Evolutionary conservation across 345 rosid species (phyloP).

Genomic region (Atalantia buxifolia): DNA sequence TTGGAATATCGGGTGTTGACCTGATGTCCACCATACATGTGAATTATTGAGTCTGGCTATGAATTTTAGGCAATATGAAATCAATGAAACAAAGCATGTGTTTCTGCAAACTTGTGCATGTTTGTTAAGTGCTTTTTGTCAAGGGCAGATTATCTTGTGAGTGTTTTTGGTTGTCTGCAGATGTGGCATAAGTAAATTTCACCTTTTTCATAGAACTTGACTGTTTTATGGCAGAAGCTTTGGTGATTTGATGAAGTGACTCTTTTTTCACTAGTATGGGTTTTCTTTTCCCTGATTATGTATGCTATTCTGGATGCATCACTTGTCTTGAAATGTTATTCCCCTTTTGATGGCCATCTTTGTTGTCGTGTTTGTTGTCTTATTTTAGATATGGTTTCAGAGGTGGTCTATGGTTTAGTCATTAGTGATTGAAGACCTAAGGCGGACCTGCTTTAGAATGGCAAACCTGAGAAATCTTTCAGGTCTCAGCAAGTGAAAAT

Average conservation of each 20-base stretch:
- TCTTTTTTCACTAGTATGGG: background rate
- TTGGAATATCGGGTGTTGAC: background rate
- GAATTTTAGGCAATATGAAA: background rate
- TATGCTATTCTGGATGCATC: background rate
- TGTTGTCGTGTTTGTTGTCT: background rate
- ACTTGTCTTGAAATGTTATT: background rate
- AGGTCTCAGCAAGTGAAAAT: background rate
- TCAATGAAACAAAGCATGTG: background rate
- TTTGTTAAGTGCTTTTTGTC: background rate
- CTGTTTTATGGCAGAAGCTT: background rate
- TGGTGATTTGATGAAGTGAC: background rate
- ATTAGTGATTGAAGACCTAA: background rate
- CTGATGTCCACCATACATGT: no score
- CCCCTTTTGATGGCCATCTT: background rate
- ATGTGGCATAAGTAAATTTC: background rate
- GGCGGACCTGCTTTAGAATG: background rate
- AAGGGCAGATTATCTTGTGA: background rate
- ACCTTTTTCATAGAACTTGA: background rate
- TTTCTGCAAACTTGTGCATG: background rate
- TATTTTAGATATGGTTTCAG: background rate
- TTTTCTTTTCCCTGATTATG: no score
- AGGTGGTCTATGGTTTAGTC: background rate
- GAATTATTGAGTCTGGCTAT: background rate
- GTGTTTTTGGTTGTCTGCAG: background rate
- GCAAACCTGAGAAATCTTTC: background rate